Evolutionary conservation across 2,329 filamentous ascomycete species (phyloP), one percentile per base, ranked within the genome.

Genomic region (Microdochium bolleyi): DNA sequence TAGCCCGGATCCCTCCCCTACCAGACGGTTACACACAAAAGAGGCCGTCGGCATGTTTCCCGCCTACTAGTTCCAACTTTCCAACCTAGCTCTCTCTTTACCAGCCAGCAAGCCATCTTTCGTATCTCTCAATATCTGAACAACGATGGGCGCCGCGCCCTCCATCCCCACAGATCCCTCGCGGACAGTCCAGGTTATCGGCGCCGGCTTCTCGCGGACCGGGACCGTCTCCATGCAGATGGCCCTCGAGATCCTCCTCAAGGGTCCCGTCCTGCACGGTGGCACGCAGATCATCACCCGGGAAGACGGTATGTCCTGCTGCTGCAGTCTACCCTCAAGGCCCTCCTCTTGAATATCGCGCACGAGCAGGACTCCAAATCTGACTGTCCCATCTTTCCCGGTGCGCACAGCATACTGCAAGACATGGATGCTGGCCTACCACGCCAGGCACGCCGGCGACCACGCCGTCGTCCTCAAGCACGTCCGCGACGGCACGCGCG

Each of bases 401-500:
- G 19, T 49, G 13, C 30, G 7, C 7, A 16, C 24, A 53, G 52
- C 38, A 22, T 53, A 51, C 38, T 51, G 49, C 49, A 50, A 48
- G 19, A 51, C 50, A 37, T 53, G 52, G 52, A 22, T 51, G 22
- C 37, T n/a, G 4, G 52, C 52, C 34, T 53, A 51, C 52, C 22
- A 32, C 3, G 52, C 52, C 3, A 22, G 48, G 16, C 32, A 25
- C 14, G 22, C 22, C 19, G 34, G 49, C 49, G 52, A 53, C 27
- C 46, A 34, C 16, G n/a, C 16, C 3, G 24, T 10, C 14, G 2
- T 38, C 4, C 37, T 24, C 8, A 37, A 53, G 1, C 56, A 61
- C 11, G 54, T 69, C 19, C 58, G 60, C 44, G 52, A 60, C 38
- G 50, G 59, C 11, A 54, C 62, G 8, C 61, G 64, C 25, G 71